Percentiles rank a stretch among this genome's conserved stretches.
phyloP scores from a whole-genome alignment of 2,329 filamentous ascomycete genomes.

The Zopfia rhizophila region DNA sequence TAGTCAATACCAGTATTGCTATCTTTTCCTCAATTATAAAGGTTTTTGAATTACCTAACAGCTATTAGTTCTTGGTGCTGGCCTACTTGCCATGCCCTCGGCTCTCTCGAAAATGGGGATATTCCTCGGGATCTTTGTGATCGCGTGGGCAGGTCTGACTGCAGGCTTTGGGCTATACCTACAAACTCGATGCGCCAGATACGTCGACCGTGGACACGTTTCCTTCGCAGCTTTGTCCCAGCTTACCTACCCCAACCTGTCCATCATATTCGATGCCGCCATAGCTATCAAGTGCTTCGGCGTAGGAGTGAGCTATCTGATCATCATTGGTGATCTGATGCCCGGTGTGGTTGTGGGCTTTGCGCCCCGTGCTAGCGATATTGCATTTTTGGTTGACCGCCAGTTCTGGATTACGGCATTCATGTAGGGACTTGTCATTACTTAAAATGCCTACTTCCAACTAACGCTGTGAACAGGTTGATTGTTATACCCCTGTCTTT shows the following conservation, averaged over 20 bases:
- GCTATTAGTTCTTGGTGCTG: conserved; percentile 84
- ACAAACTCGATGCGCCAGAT: conserved; percentile 90
- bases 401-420: conserved; percentile 99
- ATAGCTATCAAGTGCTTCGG: conserved; percentile 99
- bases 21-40: conserved; percentile 20
- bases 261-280: conserved; percentile 92
- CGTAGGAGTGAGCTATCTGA: conserved; percentile 95
- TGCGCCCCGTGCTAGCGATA: conserved; percentile 68
- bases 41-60: conserved; percentile 35
- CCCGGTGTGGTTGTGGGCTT: conserved; percentile 91
- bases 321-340: conserved; percentile 99
- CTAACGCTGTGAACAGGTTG: conserved; percentile 67
- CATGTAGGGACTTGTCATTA: too few relatives aligned
- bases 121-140: conserved; percentile 81
- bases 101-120: conserved; percentile 97
- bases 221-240: conserved; percentile 98
- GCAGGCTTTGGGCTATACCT: conserved; percentile 95
- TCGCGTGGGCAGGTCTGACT: conserved; percentile 89
- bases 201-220: conserved; percentile 86
- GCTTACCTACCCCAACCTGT: conserved; percentile 94
- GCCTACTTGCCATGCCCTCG: conserved; percentile 93
- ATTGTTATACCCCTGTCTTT: conserved; percentile 96
- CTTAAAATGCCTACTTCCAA: conserved; percentile 23
- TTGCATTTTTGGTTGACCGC: conserved; percentile 83
- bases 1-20: conserved; percentile 93